A percentile compares a stretch with the other conserved stretches of the same genome.
Conservation (phyloP, 352 stramenopile genomes). For the Hyaloperonospora brassicae region DNA sequence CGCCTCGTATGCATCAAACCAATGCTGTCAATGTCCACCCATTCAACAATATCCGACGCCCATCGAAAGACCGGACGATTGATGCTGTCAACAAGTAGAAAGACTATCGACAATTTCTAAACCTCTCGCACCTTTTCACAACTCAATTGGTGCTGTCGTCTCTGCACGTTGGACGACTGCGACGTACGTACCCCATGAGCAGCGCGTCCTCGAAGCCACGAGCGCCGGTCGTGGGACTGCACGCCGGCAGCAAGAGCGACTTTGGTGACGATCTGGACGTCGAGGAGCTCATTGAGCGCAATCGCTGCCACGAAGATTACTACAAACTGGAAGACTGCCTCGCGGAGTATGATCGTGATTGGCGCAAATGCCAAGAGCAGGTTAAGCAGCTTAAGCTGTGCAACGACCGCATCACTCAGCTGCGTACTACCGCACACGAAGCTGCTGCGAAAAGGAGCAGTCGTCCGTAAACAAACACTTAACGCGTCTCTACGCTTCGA, state of each 20-base stretch:
- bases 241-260: conserved; percentile 76
- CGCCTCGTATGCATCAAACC: too few relatives aligned
- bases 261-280: conserved; percentile 73
- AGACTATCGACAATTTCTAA: too few relatives aligned
- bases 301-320: conserved; percentile 75
- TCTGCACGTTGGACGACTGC: too few relatives aligned
- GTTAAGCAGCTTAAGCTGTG: conserved; percentile 73
- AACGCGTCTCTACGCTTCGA: background rate
- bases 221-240: conserved; percentile 45
- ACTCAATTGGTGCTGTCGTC: too few relatives aligned
- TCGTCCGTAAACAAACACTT: background rate
- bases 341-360: conserved; percentile 72
- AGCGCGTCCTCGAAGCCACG: conserved; percentile 17
- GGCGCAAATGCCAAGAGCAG: conserved; percentile 78
- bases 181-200: conserved; percentile 9
- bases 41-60: too few relatives aligned
- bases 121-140: too few relatives aligned
- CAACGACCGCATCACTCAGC: conserved; percentile 58
- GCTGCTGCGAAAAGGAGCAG: background rate
- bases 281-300: conserved; percentile 81
- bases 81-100: too few relatives aligned
- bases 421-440: conserved; percentile 36
- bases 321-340: conserved; percentile 84
- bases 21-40: too few relatives aligned
- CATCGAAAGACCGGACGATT: too few relatives aligned